Conservation (phyloP, 306 rosid species). For the Elaeagnus macrophylla region DNA sequence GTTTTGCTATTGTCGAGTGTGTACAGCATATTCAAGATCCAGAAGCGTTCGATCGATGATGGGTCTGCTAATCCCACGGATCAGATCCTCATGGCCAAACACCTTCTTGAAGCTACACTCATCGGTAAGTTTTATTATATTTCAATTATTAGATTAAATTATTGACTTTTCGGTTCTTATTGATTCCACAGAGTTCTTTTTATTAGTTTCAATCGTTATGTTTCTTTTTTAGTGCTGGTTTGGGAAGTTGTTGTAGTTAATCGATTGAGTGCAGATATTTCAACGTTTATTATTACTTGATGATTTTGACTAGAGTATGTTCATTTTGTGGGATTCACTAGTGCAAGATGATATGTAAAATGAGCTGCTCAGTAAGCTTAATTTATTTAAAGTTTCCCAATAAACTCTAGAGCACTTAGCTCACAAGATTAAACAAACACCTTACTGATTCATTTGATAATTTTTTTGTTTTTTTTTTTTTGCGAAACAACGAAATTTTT, state of each 20-base stretch:
- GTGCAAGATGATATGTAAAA: too few species aligned
- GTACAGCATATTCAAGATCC: conserved; percentile 51
- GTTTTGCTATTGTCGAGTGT: conserved; percentile 42
- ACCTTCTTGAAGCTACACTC: conserved; percentile 79
- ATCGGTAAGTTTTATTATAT: conserved; percentile 45
- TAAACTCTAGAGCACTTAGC: too few species aligned
- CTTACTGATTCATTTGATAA: too few species aligned
- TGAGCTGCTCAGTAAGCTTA: too few species aligned
- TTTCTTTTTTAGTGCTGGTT: not conserved
- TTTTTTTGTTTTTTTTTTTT: too few species aligned
- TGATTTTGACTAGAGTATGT: not conserved
- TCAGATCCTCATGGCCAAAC: conserved; percentile 87
- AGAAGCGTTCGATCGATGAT: conserved; percentile 50
- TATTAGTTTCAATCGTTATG: not conserved
- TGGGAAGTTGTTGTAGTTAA: not conserved
- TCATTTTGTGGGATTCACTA: conserved; percentile 4
- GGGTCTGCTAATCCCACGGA: conserved; percentile 64
- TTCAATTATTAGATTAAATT: not conserved
- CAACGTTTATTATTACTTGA: not conserved
- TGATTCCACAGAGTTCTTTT: not conserved
- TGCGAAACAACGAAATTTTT: too few species aligned
- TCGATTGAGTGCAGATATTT: not conserved
- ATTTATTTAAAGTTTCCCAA: too few species aligned
- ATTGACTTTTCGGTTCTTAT: not conserved
- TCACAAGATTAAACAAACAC: too few species aligned